Base-by-base conservation (phyloP, 306 rosid species). In the Mimosa pudica region DNA sequence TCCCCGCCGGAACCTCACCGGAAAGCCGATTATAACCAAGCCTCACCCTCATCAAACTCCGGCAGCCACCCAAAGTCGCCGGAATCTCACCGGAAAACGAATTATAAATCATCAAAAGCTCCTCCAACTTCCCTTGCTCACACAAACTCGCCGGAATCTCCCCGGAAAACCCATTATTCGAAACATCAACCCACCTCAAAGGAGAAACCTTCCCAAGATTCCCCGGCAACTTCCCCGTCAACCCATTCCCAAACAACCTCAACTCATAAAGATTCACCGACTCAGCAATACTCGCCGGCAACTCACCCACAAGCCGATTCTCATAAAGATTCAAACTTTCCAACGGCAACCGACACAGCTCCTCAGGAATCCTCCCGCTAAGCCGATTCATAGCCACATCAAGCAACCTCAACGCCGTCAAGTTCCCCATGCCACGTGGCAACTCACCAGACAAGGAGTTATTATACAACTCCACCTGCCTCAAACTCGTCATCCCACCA, bases 381-480 rank as follows among this genome's bases (percentile, higher is more conserved):
- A 95, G 49, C 51, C 38, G 54, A 83, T 95, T 95, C 98, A 92
- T 95, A 4, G 98, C 87, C 16, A 86, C 85, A 46, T 95, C 98
- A 35, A 92, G 33, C 3, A 89, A 85, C 66, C 94, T 77, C 94
- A 95, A 66, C 5, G 82, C 78, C 9, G 85, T 89, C 44, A 95
- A 82, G n/a, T 91, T 92, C 38, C 86, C 84, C 88, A 91, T 80
- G 81, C 96, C 94, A 17, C 12, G 58, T 0, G 98, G 98, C 2
- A 95, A 54, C 77, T 64, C 82, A 11, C 97, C 98, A 73, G 98
- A 82, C 57, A 95, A 42, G 3, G 94, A 82, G 87, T 95, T 95
- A 54, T 89, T 90, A 76, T 91, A 95, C 45, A 95, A 61, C 86
- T 95, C 98, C 86, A 95, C 81, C 89, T 95, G 98, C 3, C 68